Conservation (phyloP, 345 rosid genomes). For the Geranium brycei region DNA sequence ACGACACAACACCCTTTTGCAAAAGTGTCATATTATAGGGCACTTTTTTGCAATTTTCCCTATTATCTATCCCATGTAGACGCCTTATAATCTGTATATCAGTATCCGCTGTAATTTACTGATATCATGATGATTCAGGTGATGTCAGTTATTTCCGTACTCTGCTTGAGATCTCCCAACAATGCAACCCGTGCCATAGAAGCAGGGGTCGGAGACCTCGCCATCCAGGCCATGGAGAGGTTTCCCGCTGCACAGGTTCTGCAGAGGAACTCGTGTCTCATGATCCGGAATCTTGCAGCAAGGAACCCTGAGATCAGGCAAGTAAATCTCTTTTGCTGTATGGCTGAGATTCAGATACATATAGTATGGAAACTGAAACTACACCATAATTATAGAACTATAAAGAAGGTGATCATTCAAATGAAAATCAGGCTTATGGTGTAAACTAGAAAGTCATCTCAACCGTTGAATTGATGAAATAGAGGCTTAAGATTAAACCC, state of each 20-base stretch:
- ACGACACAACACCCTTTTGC: too few relatives aligned
- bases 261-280: slow-evolving; percentile 68
- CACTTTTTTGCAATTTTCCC: too few relatives aligned
- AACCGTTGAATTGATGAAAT: too few relatives aligned
- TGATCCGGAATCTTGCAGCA: slow-evolving; percentile 80
- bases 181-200: slow-evolving; percentile 74
- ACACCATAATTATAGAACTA: too few relatives aligned
- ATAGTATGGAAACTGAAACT: too few relatives aligned
- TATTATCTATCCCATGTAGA: too few relatives aligned
- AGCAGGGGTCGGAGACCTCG: slow-evolving; percentile 90
- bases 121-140: slow-evolving; percentile 29
- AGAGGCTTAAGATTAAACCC: too few relatives aligned
- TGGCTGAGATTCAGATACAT: too few relatives aligned
- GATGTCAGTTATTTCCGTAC: slow-evolving; percentile 54
- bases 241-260: slow-evolving; percentile 56
- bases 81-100: too few relatives aligned
- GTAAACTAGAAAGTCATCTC: background rate
- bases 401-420: too few relatives aligned
- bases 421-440: background rate
- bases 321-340: background rate
- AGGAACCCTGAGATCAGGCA: slow-evolving; percentile 84
- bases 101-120: background rate
- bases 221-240: slow-evolving; percentile 72
- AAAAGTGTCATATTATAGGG: too few relatives aligned
- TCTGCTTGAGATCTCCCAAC: slow-evolving; percentile 79